A percentile compares a stretch with the other conserved stretches of the same genome.
phyloP scores from a whole-genome alignment of 2,329 filamentous ascomycete species.

The Calonectria pteridis region DNA sequence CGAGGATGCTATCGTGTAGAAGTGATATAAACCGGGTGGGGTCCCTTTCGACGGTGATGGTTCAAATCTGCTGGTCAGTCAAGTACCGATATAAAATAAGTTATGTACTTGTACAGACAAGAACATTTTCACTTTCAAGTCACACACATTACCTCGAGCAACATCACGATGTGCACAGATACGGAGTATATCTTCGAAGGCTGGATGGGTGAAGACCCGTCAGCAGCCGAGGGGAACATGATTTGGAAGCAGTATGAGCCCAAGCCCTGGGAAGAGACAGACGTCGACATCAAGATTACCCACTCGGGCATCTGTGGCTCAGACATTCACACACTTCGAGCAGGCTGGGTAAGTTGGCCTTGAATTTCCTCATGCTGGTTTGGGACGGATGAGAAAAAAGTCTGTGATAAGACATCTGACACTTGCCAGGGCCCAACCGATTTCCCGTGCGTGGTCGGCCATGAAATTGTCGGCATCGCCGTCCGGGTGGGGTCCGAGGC shows the following conservation, averaged over 20 bases:
- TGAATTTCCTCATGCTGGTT: slow-evolving; percentile 39
- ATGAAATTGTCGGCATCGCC: slow-evolving; percentile 73
- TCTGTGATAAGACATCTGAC: slow-evolving; percentile 50
- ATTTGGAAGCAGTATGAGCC: slow-evolving; percentile 69
- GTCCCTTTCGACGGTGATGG: not conserved
- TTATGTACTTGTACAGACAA: not conserved
- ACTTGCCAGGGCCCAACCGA: slow-evolving; percentile 33
- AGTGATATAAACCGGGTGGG: slow-evolving; percentile 18
- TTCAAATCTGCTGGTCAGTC: not conserved
- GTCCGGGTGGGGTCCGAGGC: slow-evolving; percentile 65
- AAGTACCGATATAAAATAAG: not conserved
- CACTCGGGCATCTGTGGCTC: slow-evolving; percentile 77
- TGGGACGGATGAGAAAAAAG: slow-evolving; percentile 55
- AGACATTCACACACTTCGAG: slow-evolving; percentile 70
- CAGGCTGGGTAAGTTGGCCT: slow-evolving; percentile 59
- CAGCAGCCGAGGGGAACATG: slow-evolving; percentile 64
- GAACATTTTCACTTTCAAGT: not conserved
- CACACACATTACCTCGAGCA: not conserved
- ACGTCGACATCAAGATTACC: slow-evolving; percentile 74
- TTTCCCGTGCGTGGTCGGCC: slow-evolving; percentile 68
- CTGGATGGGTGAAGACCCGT: slow-evolving; percentile 54
- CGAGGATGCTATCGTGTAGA: not conserved
- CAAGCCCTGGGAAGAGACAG: slow-evolving; percentile 75
- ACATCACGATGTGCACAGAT: not conserved
- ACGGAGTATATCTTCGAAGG: slow-evolving; percentile 22